phyloP scores from a whole-genome alignment of 179 eudicot genomes.

The Silene coronaria region DNA sequence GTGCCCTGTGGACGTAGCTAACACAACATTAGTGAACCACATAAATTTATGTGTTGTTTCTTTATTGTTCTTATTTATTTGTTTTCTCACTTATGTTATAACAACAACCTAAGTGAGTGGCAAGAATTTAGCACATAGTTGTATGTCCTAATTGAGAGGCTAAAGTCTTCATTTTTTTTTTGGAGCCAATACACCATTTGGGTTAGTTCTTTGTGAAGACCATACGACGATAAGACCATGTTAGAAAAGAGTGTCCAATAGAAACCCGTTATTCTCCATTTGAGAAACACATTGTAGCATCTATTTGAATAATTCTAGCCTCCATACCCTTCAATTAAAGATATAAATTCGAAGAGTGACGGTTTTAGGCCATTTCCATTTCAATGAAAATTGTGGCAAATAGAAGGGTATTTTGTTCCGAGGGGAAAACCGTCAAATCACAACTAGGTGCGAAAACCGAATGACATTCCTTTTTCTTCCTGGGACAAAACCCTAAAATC shows the following conservation, averaged over 20 bases:
- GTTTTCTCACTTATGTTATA: slow-evolving; percentile 30
- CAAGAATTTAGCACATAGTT: slow-evolving; percentile 68
- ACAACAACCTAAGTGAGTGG: slow-evolving; percentile 38
- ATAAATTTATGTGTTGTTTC: no score
- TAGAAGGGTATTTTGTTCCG: no score
- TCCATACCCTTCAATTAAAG: slow-evolving; percentile 58
- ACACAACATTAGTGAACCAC: no score
- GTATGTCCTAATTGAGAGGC: slow-evolving; percentile 53
- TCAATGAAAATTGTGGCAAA: no score
- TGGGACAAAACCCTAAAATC: no score
- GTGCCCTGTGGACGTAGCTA: no score
- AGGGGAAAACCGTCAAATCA: no score
- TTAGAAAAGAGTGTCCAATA: slow-evolving; percentile 62
- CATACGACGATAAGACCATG: slow-evolving; percentile 71
- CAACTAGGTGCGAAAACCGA: no score
- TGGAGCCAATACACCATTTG: slow-evolving; percentile 55
- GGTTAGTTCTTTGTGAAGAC: slow-evolving; percentile 37
- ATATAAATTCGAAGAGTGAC: slow-evolving; percentile 48
- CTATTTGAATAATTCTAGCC: slow-evolving; percentile 48
- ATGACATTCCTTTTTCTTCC: no score
- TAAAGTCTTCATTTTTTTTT: slow-evolving; percentile 37
- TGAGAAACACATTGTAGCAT: slow-evolving; percentile 46
- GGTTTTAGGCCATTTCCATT: slow-evolving; percentile 44
- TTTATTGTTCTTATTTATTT: no score
- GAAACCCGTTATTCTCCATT: slow-evolving; percentile 52